Evolutionary conservation across 805 yeast genomes (phyloP), one percentile per base, ranked within the genome.

Genomic region (Candida wancherniae): DNA sequence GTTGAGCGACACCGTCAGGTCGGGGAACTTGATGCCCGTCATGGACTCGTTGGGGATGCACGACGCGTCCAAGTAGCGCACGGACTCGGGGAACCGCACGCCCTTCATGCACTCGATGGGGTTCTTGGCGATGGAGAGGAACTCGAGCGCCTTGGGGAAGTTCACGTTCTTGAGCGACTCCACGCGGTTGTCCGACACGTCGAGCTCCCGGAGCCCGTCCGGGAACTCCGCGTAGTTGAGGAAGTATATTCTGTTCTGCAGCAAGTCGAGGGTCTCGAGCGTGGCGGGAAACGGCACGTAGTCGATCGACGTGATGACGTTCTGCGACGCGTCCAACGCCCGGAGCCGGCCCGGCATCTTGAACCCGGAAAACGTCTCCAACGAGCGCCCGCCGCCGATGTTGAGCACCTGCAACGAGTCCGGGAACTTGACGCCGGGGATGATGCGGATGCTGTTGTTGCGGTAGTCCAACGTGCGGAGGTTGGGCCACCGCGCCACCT

Each of bases 11-110:
- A 45, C 44, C 18, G 59, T 42, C 48, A 45, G 52, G 31, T 66
- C 71, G 1, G 71, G 71, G 30, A 66, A 63, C 36, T 61, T 65
- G n/a, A 66, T 55, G 1, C 71, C 69, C 0, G 69, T 58, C 71
- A 66, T 65, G 7, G 67, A 55, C 39, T 66, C 71, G 39, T 64
- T 66, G 3, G 71, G 71, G 6, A 65, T 55, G 32, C 62, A 61
- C 5, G 69, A 62, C 8, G 62, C 36, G 37, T 66, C 71, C 40
- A 66, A 48, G 37, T 53, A 53, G 25, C 48, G 48, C 20, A 66
- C 39, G 15, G 40, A 33, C 9, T 64, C 69, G 4, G 71, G 71
- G 26, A 65, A 63, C 31, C 55, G 57, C 12, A 50, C 59, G 7
- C 69, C 67, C 37, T 62, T 59, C 22, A 65, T 53, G 24, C 63